These are phyloP conservation scores for Rhododendron mucronatum DNA, from an alignment of 148 eudicot genomes.

Conservation along the genomic window DNA sequence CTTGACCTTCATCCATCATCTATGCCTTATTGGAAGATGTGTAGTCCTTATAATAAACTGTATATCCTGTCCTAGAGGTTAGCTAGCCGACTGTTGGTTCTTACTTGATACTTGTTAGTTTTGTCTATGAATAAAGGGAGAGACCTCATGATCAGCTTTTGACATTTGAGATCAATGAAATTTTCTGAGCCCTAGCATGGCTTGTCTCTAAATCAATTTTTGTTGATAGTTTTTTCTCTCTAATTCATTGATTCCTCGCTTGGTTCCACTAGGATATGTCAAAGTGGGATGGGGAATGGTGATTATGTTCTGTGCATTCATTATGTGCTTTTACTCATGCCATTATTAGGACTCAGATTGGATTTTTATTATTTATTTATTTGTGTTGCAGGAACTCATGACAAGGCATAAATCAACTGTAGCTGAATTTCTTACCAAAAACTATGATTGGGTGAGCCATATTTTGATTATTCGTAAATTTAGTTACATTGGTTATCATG, in stretches of 20 bases:
- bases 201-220: not conserved
- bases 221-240: not conserved
- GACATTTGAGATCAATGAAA: not conserved
- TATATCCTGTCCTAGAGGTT: not conserved
- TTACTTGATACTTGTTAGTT: not conserved
- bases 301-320: not conserved
- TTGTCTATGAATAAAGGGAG: not conserved
- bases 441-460: constrained; percentile 80
- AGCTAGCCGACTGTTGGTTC: not conserved
- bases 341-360: not conserved
- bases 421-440: constrained; percentile 82
- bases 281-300: not conserved
- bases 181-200: not conserved
- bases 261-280: not conserved
- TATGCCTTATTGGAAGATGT: not conserved
- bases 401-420: constrained; percentile 99
- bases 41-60: not conserved
- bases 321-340: not conserved
- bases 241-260: not conserved
- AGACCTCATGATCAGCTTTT: not conserved
- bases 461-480: not conserved
- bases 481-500: not conserved
- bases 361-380: not conserved
- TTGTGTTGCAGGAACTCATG: constrained; percentile 77
- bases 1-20: not conserved